A percentile compares a stretch with the other conserved stretches of the same genome.
Conservation (phyloP, 768 basidiomycete genomes). For the Leccinum truebloodii region DNA sequence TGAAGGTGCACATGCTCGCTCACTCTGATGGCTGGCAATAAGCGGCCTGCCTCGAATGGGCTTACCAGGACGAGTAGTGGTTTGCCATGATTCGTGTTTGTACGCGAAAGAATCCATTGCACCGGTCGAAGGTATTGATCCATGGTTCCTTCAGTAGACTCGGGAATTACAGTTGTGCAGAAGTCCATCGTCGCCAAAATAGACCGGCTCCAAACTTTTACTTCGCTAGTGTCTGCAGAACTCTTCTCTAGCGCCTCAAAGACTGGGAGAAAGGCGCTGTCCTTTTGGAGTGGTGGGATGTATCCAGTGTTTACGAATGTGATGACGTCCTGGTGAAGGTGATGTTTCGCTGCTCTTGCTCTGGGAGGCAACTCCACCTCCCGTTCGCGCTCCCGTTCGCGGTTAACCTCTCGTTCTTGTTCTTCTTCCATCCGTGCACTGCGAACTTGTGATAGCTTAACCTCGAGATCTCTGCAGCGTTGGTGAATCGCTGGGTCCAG, state of each 20-base stretch:
- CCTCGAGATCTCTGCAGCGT: too few species aligned
- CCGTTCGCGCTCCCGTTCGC: too few species aligned
- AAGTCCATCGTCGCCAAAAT: not conserved
- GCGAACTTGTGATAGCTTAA: not conserved
- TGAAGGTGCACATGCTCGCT: not conserved
- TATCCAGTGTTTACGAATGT: not conserved
- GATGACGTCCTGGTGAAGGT: not conserved
- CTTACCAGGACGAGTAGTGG: not conserved
- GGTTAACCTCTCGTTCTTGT: not conserved
- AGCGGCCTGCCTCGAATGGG: not conserved
- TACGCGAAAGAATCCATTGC: not conserved
- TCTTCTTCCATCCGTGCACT: not conserved
- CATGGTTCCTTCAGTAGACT: not conserved
- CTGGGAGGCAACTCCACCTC: not conserved
- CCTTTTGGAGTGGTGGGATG: not conserved
- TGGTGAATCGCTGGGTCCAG: too few species aligned
- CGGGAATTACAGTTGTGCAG: not conserved
- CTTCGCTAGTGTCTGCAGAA: not conserved
- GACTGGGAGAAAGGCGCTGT: not conserved
- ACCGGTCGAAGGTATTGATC: not conserved
- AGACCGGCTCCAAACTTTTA: not conserved
- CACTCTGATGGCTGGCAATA: not conserved
- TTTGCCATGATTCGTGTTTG: not conserved
- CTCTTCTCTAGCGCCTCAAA: not conserved
- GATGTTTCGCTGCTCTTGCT: not conserved